Percentiles rank a stretch among this genome's conserved stretches.
Evolutionary conservation across 2,329 filamentous ascomycete genomes (phyloP).

Genomic region (Ambrosiella xylebori): DNA sequence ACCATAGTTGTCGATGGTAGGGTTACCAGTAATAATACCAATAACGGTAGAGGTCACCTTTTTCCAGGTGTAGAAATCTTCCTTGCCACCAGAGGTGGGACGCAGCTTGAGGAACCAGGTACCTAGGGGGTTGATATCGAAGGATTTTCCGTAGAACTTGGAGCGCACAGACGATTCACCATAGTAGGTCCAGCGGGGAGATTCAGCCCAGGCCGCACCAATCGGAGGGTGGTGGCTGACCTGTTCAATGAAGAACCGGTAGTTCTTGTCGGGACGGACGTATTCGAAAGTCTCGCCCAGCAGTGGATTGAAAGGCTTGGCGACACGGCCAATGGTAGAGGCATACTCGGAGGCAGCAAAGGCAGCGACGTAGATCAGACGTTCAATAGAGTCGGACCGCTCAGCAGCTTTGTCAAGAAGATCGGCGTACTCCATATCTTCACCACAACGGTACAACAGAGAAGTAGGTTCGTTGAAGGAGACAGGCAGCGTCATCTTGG

Average conservation of each 20-base stretch:
- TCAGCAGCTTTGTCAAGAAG: conserved; percentile 79
- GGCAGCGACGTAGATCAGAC: conserved; percentile 83
- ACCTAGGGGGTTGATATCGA: conserved; percentile 88
- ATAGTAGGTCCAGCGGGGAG: conserved; percentile 90
- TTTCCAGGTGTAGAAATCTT: conserved; percentile 95
- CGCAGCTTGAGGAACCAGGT: conserved; percentile 90
- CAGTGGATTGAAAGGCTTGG: conserved; percentile 94
- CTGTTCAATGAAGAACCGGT: conserved; percentile 96
- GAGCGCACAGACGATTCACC: conserved; percentile 90
- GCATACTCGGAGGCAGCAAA: conserved; percentile 96
- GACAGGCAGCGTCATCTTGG: conserved; percentile 95
- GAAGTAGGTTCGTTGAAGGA: conserved; percentile 98
- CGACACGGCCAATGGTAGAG: conserved; percentile 88
- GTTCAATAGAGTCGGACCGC: conserved; percentile 70
- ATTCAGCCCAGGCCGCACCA: conserved; percentile 83
- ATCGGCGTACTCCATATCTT: conserved; percentile 96
- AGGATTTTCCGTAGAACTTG: conserved; percentile 94
- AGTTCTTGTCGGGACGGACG: conserved; percentile 85
- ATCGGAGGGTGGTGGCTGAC: conserved; percentile 94
- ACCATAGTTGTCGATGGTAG: conserved; percentile 94
- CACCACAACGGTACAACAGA: conserved; percentile 78
- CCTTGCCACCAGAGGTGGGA: conserved; percentile 54
- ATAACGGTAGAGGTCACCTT: conserved; percentile 97
- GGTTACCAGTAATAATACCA: conserved; percentile 92
- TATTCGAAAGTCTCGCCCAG: conserved; percentile 96